Conservation (phyloP, 768 basidiomycete species). For the Trametes villosa region DNA sequence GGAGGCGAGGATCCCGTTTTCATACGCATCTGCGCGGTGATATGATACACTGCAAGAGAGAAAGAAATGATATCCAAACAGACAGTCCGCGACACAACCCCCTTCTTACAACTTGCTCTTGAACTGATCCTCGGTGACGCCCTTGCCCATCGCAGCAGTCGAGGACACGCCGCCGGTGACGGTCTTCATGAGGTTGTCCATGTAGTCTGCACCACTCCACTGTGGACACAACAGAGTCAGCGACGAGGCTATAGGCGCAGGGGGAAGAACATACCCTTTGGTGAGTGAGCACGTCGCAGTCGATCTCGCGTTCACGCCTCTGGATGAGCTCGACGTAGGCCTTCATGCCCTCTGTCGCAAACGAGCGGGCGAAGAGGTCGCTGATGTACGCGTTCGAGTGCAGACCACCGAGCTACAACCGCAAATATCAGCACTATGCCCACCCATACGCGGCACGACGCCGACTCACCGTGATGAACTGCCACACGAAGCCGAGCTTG, state of each 20-base stretch:
- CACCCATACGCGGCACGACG: conserved; percentile 1
- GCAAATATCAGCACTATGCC: background rate
- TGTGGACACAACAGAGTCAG: conserved; percentile 34
- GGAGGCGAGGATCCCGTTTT: too few relatives aligned
- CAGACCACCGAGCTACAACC: conserved; percentile 82
- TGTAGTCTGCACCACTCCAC: conserved; percentile 97
- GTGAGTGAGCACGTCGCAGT: conserved; percentile 95
- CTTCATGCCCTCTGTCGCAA: conserved; percentile 96
- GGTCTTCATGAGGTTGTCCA: conserved; percentile 90
- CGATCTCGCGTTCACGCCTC: conserved; percentile 88
- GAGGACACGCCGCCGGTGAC: conserved; percentile 97
- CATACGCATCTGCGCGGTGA: too few relatives aligned
- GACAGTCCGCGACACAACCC: too few relatives aligned
- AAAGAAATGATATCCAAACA: too few relatives aligned
- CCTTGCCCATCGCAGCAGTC: conserved; percentile 98
- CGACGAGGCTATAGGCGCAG: background rate
- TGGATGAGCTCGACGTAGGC: conserved; percentile 97
- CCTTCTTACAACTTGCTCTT: conserved; percentile 46
- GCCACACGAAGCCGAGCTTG: conserved; percentile 97
- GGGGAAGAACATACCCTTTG: conserved; percentile 66
- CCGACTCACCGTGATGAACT: conserved; percentile 91
- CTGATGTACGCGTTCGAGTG: conserved; percentile 98
- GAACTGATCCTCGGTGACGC: conserved; percentile 93
- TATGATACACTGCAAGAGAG: too few relatives aligned
- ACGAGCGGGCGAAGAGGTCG: conserved; percentile 87